phyloP scores from a whole-genome alignment of 495 filamentous ascomycete genomes.

The Penicillium paxilli region DNA sequence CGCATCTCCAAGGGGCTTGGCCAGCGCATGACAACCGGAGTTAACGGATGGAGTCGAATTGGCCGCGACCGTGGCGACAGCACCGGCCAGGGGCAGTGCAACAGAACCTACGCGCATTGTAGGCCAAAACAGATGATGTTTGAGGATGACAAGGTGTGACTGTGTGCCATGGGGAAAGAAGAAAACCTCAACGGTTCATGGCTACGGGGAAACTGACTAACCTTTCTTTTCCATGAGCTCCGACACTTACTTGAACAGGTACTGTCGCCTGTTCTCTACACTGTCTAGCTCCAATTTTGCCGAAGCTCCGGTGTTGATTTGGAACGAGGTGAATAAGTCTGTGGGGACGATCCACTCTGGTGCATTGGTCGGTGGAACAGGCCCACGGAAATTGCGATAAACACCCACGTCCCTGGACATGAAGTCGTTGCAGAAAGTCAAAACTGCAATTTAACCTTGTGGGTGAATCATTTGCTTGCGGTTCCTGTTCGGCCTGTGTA shows the following conservation, averaged over 20 bases:
- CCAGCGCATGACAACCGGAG: conserved; percentile 22
- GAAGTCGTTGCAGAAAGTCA: neutral
- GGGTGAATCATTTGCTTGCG: neutral
- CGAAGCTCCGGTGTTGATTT: neutral
- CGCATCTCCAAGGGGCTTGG: conserved; percentile 12
- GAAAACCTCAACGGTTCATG: neutral
- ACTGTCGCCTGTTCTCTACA: conserved; percentile 2
- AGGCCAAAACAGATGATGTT: neutral
- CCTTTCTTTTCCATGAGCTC: neutral
- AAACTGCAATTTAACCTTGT: neutral
- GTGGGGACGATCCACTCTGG: conserved; percentile 16
- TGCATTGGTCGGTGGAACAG: conserved; percentile 3
- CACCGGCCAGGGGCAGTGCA: conserved; percentile 21
- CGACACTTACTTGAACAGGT: conserved; percentile 5
- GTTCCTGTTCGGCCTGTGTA: neutral
- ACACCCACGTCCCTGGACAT: neutral
- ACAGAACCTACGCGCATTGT: conserved; percentile 24
- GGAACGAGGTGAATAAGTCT: conserved; percentile 1
- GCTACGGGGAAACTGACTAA: neutral
- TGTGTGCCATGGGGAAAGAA: neutral
- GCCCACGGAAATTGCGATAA: conserved; percentile 10
- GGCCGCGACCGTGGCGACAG: conserved; percentile 2
- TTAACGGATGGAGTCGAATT: neutral
- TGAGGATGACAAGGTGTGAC: neutral
- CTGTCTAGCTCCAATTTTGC: conserved; percentile 1